Percentiles rank a stretch among this genome's conserved stretches.
These are phyloP conservation scores for Cydonia oblonga DNA, from an alignment of 331 rosid genomes.

Conservation along the genomic window DNA sequence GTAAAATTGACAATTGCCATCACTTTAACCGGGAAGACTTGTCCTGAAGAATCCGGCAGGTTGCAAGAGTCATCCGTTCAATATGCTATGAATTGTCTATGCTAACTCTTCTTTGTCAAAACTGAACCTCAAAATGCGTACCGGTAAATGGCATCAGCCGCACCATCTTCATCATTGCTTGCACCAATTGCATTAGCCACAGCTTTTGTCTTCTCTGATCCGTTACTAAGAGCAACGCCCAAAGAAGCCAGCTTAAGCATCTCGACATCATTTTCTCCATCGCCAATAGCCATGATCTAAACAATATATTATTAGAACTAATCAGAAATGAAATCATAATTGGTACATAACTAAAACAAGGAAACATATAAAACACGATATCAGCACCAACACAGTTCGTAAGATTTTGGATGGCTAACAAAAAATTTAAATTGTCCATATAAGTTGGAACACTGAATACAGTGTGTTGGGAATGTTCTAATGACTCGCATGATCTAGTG, in stretches of 20 bases:
- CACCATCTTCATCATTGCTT: slow-evolving; percentile 91
- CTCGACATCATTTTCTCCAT: slow-evolving; percentile 88
- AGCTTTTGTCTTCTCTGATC: slow-evolving; percentile 70
- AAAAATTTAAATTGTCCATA: no score
- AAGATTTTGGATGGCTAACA: no score
- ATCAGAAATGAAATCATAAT: slow-evolving; percentile 1
- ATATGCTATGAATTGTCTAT: background rate
- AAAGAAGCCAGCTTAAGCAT: slow-evolving; percentile 89
- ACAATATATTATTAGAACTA: background rate
- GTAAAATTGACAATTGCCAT: background rate
- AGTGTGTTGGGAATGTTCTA: no score
- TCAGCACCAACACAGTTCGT: no score
- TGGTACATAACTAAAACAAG: background rate
- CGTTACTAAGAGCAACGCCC: slow-evolving; percentile 82
- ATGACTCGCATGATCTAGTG: no score
- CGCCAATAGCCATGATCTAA: slow-evolving; percentile 96
- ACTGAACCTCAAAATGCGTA: slow-evolving; percentile 55
- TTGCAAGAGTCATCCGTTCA: background rate
- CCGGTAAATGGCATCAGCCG: slow-evolving; percentile 81
- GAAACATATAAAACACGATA: background rate
- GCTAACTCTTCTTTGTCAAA: background rate
- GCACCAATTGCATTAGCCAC: slow-evolving; percentile 66
- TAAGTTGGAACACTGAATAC: no score
- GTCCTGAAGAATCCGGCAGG: background rate
- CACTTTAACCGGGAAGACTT: background rate